Conservation (phyloP, 768 basidiomycete species). For the Trametopsis cervina region DNA sequence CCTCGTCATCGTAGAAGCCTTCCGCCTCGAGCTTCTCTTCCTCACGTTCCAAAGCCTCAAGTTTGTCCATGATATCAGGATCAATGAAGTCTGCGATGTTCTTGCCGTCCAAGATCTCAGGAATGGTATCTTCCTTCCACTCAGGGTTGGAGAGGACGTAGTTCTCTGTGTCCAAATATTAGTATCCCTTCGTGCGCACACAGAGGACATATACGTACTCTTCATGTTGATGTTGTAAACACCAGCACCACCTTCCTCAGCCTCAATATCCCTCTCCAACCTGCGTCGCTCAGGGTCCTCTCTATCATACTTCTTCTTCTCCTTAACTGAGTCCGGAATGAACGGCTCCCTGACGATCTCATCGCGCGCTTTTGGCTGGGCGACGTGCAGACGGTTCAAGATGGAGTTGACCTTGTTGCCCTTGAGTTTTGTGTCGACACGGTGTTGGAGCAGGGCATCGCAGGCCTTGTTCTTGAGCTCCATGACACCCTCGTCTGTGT, state of each 20-base stretch:
- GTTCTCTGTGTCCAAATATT: constrained; percentile 52
- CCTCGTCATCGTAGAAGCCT: constrained; percentile 91
- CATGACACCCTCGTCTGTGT: constrained; percentile 98
- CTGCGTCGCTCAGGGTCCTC: constrained; percentile 69
- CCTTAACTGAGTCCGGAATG: constrained; percentile 81
- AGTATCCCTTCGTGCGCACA: not conserved
- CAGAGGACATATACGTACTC: constrained; percentile 45
- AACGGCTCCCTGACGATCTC: constrained; percentile 82
- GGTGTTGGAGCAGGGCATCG: constrained; percentile 89
- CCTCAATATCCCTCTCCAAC: constrained; percentile 77
- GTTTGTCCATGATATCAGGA: constrained; percentile 92
- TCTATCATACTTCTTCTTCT: constrained; percentile 79
- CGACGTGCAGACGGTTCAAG: constrained; percentile 94
- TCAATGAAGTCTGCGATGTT: constrained; percentile 99
- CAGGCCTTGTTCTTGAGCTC: constrained; percentile 93
- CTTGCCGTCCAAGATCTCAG: constrained; percentile 99
- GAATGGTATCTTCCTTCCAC: constrained; percentile 96
- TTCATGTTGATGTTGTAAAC: constrained; percentile 88
- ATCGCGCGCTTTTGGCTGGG: constrained; percentile 84
- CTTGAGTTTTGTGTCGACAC: constrained; percentile 91
- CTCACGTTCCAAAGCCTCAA: constrained; percentile 94
- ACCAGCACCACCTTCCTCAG: constrained; percentile 83
- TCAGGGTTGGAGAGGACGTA: constrained; percentile 84
- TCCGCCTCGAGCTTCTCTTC: constrained; percentile 92
- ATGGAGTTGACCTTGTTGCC: constrained; percentile 90